Evolutionary conservation across 2,329 filamentous ascomycete species (phyloP), one percentile per base, ranked within the genome.

Genomic region (Neopestalotiopsis sp.): DNA sequence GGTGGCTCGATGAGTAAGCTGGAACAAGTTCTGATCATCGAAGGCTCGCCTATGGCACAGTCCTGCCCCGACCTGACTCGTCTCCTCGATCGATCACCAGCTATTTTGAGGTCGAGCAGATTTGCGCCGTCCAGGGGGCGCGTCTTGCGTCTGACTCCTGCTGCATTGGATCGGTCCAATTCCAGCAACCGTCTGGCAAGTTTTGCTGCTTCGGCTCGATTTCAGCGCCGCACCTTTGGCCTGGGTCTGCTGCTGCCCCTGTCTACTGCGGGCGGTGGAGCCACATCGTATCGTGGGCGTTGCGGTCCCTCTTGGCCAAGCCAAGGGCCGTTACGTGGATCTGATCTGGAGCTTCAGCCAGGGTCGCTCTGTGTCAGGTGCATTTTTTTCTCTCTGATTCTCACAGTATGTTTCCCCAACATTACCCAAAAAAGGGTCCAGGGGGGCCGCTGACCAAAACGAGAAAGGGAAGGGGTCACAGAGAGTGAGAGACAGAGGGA

Each of bases 331-430:
- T 52, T 52, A 52, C 45, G 45, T 20, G 45, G 14, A n/a, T 52
- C 45, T 52, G 14, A n/a, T 52, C 45, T 52, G 45, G 45, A 52
- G 45, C 34, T 52, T 17, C 20, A 52, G 45, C 45, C 45, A 52
- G 45, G 45, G 45, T 52, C 45, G n/a, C 45, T 52, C 45, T 52
- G 45, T 52, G 45, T 52, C 45, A 52, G 45, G 45, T 52, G 45
- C 45, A 38, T 52, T 52, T 52, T 52, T 20, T 20, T 20, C 9
- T 28, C 24, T 28, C 24, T 28, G 4, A 28, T 28, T 28, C n/a
- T 52, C 45, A 52, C 45, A n/a, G 45, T 52, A 5, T 52, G 17
- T 17, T 52, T 52, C 45, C 45, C 45, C 45, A 52, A 52, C 45
- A 52, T 52, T 52, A 20, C 45, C 45, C 17, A 52, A 52, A 45